Evolutionary conservation across 441 rosid genomes (phyloP).

Genomic region (Biscutella laevigata): DNA sequence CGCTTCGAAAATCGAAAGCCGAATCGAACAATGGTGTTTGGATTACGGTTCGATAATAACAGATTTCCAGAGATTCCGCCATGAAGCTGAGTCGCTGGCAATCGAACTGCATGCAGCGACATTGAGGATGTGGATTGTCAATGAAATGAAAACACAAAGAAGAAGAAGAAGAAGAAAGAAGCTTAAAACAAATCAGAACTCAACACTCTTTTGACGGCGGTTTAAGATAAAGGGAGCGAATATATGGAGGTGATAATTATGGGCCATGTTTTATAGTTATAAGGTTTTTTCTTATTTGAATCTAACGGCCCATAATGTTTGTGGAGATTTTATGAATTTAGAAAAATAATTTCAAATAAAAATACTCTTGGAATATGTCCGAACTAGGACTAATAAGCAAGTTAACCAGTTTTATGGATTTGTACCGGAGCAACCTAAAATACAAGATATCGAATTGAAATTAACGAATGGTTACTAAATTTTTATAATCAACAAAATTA

Average conservation of each 20-base stretch:
- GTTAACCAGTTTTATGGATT: too few species aligned
- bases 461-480: too few species aligned
- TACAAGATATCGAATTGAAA: too few species aligned
- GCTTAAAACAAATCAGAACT: slow-evolving; percentile 4
- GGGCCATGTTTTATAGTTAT: slow-evolving; percentile 11
- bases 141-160: slow-evolving; percentile 6
- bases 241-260: not conserved
- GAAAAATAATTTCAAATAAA: too few species aligned
- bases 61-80: slow-evolving; percentile 23
- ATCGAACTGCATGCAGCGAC: slow-evolving; percentile 40
- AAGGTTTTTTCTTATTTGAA: not conserved
- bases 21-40: not conserved
- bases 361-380: too few species aligned
- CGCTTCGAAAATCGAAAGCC: slow-evolving; percentile 16
- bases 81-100: slow-evolving; percentile 21
- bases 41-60: slow-evolving; percentile 20
- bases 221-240: not conserved
- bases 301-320: not conserved
- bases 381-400: too few species aligned
- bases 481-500: too few species aligned
- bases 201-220: slow-evolving; percentile 6
- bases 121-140: slow-evolving; percentile 28
- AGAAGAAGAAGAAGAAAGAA: too few species aligned
- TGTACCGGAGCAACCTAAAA: too few species aligned
- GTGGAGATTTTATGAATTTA: too few species aligned